A percentile compares a stretch with the other conserved stretches of the same genome.
Conservation (phyloP, 202 grass and related monocot genomes). For the Cymbopogon flexuosus region DNA sequence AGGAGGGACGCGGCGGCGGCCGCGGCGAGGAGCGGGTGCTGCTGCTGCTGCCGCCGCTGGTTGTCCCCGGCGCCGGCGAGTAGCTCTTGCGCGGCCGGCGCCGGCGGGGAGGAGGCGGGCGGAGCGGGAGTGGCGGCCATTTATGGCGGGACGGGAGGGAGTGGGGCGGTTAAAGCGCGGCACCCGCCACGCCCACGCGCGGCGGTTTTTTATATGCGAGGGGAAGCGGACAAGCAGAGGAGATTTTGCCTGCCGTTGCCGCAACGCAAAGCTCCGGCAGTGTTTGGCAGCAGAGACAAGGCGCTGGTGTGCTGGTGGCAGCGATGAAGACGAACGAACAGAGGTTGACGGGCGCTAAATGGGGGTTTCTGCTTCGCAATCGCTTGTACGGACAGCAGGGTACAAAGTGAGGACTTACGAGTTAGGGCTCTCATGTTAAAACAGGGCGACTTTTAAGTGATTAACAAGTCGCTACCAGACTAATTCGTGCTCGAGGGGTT, state of each 20-base stretch:
- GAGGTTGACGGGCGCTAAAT: background rate
- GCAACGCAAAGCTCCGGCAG: background rate
- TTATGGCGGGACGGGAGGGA: constrained; percentile 42
- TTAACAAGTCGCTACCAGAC: background rate
- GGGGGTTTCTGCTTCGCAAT: background rate
- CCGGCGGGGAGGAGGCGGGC: background rate
- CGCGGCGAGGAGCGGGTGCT: constrained; percentile 51
- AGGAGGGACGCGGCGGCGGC: constrained; percentile 57
- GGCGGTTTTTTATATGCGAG: constrained; percentile 25
- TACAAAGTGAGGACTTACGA: no score
- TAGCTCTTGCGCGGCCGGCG: background rate
- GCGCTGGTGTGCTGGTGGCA: background rate
- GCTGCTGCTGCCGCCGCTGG: background rate
- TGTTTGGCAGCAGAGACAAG: background rate
- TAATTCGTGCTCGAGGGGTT: background rate
- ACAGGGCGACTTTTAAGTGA: background rate
- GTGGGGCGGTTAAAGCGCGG: constrained; percentile 17
- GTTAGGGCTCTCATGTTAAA: background rate
- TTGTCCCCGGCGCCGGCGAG: background rate
- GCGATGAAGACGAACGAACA: background rate
- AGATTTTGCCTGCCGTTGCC: background rate
- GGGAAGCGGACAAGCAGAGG: background rate
- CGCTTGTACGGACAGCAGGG: background rate
- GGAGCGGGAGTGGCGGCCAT: constrained; percentile 24
- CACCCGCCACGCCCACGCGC: constrained; percentile 15